phyloP scores from a whole-genome alignment of 768 basidiomycete species.

The Podaxis sp. region DNA sequence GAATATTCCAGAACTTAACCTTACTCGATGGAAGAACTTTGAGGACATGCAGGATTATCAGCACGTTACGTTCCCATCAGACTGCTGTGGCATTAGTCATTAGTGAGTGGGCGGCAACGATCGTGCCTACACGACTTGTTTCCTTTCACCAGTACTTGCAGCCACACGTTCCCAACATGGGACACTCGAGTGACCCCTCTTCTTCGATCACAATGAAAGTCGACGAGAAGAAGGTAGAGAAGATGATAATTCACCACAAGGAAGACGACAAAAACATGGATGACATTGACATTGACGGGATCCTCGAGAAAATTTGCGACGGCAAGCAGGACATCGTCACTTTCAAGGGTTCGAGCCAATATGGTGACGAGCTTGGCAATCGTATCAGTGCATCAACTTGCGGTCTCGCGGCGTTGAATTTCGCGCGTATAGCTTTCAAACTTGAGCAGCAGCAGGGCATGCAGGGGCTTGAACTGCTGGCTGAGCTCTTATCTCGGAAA shows the following conservation, averaged over 20 bases:
- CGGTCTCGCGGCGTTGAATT: conserved; percentile 68
- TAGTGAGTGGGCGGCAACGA: no score
- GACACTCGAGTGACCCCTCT: background rate
- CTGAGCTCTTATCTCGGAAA: conserved; percentile 12
- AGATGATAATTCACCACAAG: background rate
- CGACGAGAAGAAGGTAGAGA: background rate
- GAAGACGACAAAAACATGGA: background rate
- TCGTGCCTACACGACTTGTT: no score
- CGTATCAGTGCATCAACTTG: conserved; percentile 49
- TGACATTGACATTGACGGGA: background rate
- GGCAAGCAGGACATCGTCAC: conserved; percentile 42
- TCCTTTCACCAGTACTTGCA: no score
- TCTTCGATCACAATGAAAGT: background rate
- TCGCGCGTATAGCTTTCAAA: conserved; percentile 44
- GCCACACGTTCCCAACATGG: background rate
- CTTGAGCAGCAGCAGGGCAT: conserved; percentile 33
- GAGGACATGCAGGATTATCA: no score
- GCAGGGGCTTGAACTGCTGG: conserved; percentile 8
- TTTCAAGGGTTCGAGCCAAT: conserved; percentile 56
- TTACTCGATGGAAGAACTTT: no score
- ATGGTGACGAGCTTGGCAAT: conserved; percentile 32
- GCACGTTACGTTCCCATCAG: no score
- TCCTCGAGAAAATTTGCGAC: conserved; percentile 21
- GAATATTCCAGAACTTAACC: no score
- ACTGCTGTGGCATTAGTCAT: background rate